Conservation (phyloP, 2,329 filamentous ascomycete genomes). For the Aspergillus transmontanensis region DNA sequence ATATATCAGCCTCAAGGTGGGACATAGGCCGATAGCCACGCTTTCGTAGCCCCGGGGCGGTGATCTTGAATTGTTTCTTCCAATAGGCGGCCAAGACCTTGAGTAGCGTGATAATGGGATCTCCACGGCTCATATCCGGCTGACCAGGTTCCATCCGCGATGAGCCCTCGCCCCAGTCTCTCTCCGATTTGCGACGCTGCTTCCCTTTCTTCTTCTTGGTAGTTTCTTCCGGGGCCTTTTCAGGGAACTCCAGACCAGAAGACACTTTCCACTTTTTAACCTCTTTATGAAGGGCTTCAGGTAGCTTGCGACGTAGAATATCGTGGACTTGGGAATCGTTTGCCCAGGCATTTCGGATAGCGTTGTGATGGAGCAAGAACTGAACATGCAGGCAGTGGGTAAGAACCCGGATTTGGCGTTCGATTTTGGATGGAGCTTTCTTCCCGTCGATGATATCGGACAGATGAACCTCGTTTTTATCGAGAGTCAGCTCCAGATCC, state of each 20-base stretch:
- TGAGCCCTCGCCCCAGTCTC: slow-evolving; percentile 75
- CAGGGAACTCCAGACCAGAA: slow-evolving; percentile 61
- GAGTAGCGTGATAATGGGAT: slow-evolving; percentile 77
- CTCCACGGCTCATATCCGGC: slow-evolving; percentile 78
- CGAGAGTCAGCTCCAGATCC: slow-evolving; percentile 73
- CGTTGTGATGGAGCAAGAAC: slow-evolving; percentile 85
- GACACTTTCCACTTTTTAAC: slow-evolving; percentile 71
- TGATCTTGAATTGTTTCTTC: slow-evolving; percentile 80
- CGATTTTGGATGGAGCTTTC: slow-evolving; percentile 83
- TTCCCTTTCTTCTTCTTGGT: slow-evolving; percentile 45
- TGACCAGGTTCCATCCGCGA: slow-evolving; percentile 68
- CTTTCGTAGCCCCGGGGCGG: slow-evolving; percentile 81
- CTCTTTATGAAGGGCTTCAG: slow-evolving; percentile 69
- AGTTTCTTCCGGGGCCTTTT: slow-evolving; percentile 44
- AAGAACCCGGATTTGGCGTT: slow-evolving; percentile 73
- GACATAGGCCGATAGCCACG: slow-evolving; percentile 82
- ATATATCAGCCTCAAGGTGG: slow-evolving; percentile 71
- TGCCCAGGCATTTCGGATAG: slow-evolving; percentile 79
- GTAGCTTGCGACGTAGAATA: slow-evolving; percentile 73
- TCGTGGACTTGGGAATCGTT: slow-evolving; percentile 76
- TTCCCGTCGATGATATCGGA: slow-evolving; percentile 66
- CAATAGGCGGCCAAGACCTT: slow-evolving; percentile 80
- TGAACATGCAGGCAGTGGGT: slow-evolving; percentile 91
- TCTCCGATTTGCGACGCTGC: slow-evolving; percentile 42
- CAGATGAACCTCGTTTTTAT: slow-evolving; percentile 56